A percentile compares a stretch with the other conserved stretches of the same genome.
Conservation (phyloP, 345 rosid genomes). For the Litchi chinensis region DNA sequence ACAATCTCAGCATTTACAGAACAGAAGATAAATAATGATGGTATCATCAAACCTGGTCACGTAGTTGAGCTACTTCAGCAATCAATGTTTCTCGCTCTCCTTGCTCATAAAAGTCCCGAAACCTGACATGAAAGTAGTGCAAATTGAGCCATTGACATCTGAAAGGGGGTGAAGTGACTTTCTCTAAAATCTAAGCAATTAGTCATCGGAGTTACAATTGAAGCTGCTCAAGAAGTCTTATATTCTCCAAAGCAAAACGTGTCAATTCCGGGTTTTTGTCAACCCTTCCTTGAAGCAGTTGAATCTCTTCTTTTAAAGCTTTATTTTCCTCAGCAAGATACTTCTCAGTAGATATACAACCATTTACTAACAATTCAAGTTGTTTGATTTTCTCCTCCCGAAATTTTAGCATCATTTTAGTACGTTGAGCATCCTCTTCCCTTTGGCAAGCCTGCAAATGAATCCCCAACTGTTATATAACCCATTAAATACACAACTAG, state of each 20-base stretch:
- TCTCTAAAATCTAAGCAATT: constrained; percentile 24
- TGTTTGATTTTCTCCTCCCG: constrained; percentile 66
- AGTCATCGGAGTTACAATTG: constrained; percentile 51
- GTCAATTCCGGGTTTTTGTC: constrained; percentile 63
- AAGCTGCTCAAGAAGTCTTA: constrained; percentile 67
- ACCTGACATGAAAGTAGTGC: constrained; percentile 46
- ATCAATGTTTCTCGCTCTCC: constrained; percentile 71
- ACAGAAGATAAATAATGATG: not conserved
- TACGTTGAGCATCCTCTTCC: constrained; percentile 64
- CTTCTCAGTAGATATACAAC: constrained; percentile 51
- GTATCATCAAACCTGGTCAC: constrained; percentile 62
- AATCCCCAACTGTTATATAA: constrained; percentile 30
- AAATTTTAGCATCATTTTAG: constrained; percentile 54
- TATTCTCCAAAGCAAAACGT: constrained; percentile 61
- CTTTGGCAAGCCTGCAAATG: constrained; percentile 55
- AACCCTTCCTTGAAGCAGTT: constrained; percentile 56
- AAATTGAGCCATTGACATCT: constrained; percentile 18
- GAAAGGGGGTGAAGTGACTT: constrained; percentile 3
- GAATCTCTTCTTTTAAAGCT: constrained; percentile 65
- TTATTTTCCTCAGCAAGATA: constrained; percentile 63
- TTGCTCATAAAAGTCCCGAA: constrained; percentile 60
- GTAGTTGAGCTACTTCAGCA: constrained; percentile 68
- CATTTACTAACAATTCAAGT: constrained; percentile 52
- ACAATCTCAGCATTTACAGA: not conserved
- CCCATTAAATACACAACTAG: constrained; percentile 2